Conservation (phyloP, 2,329 filamentous ascomycete genomes). For the Calonectria hongkongensis region DNA sequence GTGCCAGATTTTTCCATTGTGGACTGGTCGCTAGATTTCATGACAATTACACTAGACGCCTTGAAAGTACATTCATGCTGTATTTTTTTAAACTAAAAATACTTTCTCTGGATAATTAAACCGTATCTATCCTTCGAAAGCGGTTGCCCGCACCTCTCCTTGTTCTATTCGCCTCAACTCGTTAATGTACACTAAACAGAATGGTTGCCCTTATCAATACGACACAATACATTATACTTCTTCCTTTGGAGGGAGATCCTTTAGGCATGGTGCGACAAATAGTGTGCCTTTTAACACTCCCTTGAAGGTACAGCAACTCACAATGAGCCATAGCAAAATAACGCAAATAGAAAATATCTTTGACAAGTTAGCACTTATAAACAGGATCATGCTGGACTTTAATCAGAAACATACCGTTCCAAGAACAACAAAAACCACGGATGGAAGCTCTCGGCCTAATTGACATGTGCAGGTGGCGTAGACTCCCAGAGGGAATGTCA, state of each 20-base stretch:
- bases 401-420: not conserved
- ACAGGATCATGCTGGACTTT: fast-evolving
- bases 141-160: not conserved
- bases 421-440: not conserved
- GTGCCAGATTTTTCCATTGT: too few species aligned
- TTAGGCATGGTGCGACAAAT: slow-evolving; percentile 27
- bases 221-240: not conserved
- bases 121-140: not conserved
- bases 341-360: slow-evolving; percentile 45
- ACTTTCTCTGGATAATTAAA: too few species aligned
- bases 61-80: too few species aligned
- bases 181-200: too few species aligned
- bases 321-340: slow-evolving; percentile 47
- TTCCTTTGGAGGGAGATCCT: not conserved
- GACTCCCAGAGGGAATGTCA: slow-evolving; percentile 22
- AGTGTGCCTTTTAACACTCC: slow-evolving; percentile 35
- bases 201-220: not conserved
- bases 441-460: slow-evolving; percentile 8
- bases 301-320: slow-evolving; percentile 39
- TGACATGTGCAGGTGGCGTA: slow-evolving; percentile 22
- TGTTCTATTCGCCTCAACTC: too few species aligned
- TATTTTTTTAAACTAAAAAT: too few species aligned
- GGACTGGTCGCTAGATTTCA: too few species aligned
- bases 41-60: not conserved
- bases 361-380: not conserved